Percentiles rank a stretch among this genome's conserved stretches.
Evolutionary conservation across 176 grass and related monocot genomes (phyloP).

Genomic region (Areca catechu): DNA sequence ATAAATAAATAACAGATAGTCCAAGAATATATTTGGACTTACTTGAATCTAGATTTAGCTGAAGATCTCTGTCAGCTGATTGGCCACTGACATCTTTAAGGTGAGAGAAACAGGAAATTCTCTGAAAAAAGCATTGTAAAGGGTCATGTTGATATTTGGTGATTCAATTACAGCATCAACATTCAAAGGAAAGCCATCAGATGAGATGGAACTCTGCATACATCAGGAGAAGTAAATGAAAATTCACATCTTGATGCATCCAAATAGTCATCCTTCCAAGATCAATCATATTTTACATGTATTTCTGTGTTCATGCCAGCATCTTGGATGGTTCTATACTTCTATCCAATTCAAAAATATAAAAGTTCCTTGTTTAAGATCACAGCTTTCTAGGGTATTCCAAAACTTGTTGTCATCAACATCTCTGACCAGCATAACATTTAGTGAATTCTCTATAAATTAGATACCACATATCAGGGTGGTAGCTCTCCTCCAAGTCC

Average conservation of each 20-base stretch:
- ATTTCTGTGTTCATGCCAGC: slow-evolving; percentile 39
- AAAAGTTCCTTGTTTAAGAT: slow-evolving; percentile 50
- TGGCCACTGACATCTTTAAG: slow-evolving; percentile 42
- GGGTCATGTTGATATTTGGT: slow-evolving; percentile 46
- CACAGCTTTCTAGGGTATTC: slow-evolving; percentile 55
- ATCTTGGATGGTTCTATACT: slow-evolving; percentile 35
- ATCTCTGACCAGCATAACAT: slow-evolving; percentile 65
- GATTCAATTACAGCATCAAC: slow-evolving; percentile 64
- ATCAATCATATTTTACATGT: too few relatives aligned
- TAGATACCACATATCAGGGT: slow-evolving; percentile 6
- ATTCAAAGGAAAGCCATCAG: slow-evolving; percentile 32
- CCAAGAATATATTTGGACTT: too few relatives aligned
- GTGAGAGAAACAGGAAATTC: slow-evolving; percentile 57
- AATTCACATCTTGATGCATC: not conserved
- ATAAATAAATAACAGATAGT: too few relatives aligned
- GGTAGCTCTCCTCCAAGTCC: too few relatives aligned
- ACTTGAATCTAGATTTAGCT: not conserved
- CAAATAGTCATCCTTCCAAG: not conserved
- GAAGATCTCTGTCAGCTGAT: slow-evolving; percentile 36
- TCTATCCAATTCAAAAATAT: slow-evolving; percentile 58
- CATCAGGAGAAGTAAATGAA: not conserved
- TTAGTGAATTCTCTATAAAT: slow-evolving; percentile 51
- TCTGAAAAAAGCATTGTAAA: slow-evolving; percentile 79
- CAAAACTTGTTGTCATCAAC: slow-evolving; percentile 76
- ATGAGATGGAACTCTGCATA: slow-evolving; percentile 69